Evolutionary conservation across 2,329 filamentous ascomycete species (phyloP), one percentile per base, ranked within the genome.

Genomic region (Phoma sp.): DNA sequence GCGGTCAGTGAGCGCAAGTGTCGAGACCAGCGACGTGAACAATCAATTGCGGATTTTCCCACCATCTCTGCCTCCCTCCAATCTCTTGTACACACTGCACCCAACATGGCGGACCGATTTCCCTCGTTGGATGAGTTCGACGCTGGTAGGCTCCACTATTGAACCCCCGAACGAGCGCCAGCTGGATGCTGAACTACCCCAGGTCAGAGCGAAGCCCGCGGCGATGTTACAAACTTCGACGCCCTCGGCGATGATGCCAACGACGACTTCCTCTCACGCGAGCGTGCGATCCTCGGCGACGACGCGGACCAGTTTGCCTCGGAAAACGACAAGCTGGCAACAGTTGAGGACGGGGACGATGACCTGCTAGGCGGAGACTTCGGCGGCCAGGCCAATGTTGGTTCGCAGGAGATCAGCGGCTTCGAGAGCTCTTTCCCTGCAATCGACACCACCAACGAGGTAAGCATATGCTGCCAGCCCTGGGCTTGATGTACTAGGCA

Each of bases 371-470:
- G 85, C 43, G 88, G 82, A 61, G 83, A 78, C 51, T 74, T 73
- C 48, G 77, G 79, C 58, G 68, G 77, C 74, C 64, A 75, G 73
- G 63, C 80, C 52, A 69, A 73, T 56, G 64, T 64, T 22, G 71
- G 67, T 32, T 71, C 65, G 25, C 76, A 82, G 58, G 80, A 82
- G 55, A 80, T 86, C 63, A 77, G 78, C 39, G 83, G 83, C 60
- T 98, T 98, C 68, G 91, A 96, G 78, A 91, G 86, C 75, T 92
- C 92, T 60, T 99, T 96, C 77, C 95, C 95, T 27, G 91, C 92
- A 52, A 87, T 99, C 63, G 85, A 87, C 68, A 85, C 83, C 43
- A 77, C 80, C 77, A 92, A 92, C 71, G 85, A 93, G 79, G 90
- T 92, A 78, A 61, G 78, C 43, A 55, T 32, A 12, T n/a, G 27